Evolutionary conservation across 2,329 filamentous ascomycete genomes (phyloP).

Genomic region (Cladosporium sp.): DNA sequence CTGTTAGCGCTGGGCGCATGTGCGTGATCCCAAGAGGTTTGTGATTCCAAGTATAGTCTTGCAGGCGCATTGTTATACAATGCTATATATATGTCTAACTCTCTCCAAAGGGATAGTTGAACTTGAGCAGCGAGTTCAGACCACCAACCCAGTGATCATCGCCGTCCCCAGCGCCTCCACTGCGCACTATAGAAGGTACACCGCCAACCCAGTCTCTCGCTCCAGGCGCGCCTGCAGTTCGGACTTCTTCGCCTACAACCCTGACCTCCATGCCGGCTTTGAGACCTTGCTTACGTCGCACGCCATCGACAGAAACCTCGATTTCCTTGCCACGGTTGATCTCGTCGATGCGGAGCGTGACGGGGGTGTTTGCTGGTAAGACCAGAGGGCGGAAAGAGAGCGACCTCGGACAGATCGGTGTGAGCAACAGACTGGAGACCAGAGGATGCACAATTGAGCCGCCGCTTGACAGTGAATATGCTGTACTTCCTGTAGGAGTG

Average conservation of each 20-base stretch:
- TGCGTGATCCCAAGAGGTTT: background rate
- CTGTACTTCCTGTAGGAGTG: slow-evolving; percentile 91
- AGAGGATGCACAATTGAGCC: slow-evolving; percentile 93
- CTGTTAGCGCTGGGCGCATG: background rate
- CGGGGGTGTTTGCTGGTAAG: slow-evolving; percentile 77
- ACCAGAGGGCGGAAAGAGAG: slow-evolving; percentile 90
- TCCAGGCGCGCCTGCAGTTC: slow-evolving; percentile 33
- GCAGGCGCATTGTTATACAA: slow-evolving; percentile 6
- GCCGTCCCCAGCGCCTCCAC: slow-evolving; percentile 43
- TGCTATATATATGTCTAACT: slow-evolving; percentile 27
- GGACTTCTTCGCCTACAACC: slow-evolving; percentile 81
- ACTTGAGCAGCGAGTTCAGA: slow-evolving; percentile 88
- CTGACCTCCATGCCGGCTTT: slow-evolving; percentile 64
- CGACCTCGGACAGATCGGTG: slow-evolving; percentile 88
- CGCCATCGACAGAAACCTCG: slow-evolving; percentile 48
- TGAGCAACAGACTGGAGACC: slow-evolving; percentile 82
- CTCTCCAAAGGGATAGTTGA: slow-evolving; percentile 94
- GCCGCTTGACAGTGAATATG: slow-evolving; percentile 89
- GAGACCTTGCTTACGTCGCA: slow-evolving; percentile 40
- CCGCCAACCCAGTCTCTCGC: slow-evolving; percentile 62
- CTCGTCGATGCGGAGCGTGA: slow-evolving; percentile 75
- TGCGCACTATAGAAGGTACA: slow-evolving; percentile 84
- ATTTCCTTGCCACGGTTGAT: slow-evolving; percentile 46
- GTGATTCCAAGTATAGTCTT: slow-evolving; percentile 6
- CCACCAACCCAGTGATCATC: slow-evolving; percentile 98